These are phyloP conservation scores for Cladophialophora exuberans DNA, from an alignment of 2,329 filamentous ascomycete genomes.

Conservation along the genomic window DNA sequence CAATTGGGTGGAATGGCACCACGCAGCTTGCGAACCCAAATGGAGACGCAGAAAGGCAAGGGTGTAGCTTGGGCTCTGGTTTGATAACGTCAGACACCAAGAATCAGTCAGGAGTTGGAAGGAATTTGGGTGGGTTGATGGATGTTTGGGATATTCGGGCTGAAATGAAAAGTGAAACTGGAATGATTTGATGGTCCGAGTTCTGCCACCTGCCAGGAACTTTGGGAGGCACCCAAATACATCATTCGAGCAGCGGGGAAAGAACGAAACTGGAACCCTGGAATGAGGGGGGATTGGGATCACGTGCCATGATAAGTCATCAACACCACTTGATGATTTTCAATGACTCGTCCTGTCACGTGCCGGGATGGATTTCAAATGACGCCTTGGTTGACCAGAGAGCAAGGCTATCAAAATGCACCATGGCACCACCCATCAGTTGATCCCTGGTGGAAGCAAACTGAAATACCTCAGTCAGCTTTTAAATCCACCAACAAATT, in stretches of 20 bases:
- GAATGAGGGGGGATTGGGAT: no score
- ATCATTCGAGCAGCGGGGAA: constrained; percentile 3
- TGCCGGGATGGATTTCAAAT: no score
- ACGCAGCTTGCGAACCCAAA: neutral
- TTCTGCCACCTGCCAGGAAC: neutral
- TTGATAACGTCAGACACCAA: constrained; percentile 2
- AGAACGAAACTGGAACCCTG: constrained; percentile 1
- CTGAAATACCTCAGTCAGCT: no score
- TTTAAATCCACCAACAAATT: no score
- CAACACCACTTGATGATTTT: no score
- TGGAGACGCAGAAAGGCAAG: no score
- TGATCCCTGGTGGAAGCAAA: no score
- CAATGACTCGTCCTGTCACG: no score
- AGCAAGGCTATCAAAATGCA: no score
- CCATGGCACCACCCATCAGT: neutral
- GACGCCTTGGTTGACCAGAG: neutral
- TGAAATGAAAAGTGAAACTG: constrained; percentile 14
- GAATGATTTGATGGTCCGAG: constrained; percentile 17
- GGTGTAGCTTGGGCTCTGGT: neutral
- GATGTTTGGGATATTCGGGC: constrained; percentile 12
- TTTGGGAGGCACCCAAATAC: no score
- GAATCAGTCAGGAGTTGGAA: neutral
- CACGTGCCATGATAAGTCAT: no score
- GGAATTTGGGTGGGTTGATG: constrained; percentile 1
- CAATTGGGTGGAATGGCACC: neutral